Base-by-base conservation (phyloP, 2,329 filamentous ascomycete species). In the Trichoderma cornu-damae region DNA sequence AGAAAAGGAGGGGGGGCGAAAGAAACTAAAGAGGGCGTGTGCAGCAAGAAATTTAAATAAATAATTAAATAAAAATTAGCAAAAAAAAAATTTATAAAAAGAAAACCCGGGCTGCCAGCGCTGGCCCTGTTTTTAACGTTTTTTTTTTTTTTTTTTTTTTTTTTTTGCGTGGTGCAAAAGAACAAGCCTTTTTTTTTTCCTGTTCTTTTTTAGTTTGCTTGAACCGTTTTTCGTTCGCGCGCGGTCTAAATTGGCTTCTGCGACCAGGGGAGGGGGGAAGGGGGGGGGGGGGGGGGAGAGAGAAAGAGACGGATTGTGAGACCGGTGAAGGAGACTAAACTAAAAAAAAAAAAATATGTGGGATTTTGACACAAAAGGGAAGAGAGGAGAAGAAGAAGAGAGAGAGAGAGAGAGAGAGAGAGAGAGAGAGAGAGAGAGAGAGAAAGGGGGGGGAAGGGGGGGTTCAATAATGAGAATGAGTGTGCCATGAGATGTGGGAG, bases 1-100 rank as follows among this genome's bases (percentile, higher is more conserved):
- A 22, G 2, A 11, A 16, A 14, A 24, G 2, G 44, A 44, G 22
- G 12, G 16, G 5, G 14, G 24, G n/a, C n/a, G n/a, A n/a, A n/a
- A n/a, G n/a, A n/a, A 28, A 51, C 48, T 40, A 51, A 34, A 55
- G 16, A 44, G 51, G 51, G 51, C 51, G 51, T 55, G 51, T 55
- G 51, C 51, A 55, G 51, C 22, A 18, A 14, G n/a, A 37, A 44
- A 20, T n/a, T n/a, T n/a, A 20, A 12, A 16, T 11, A 18, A 43
- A 24, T 4, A 12, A 11, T 32, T 12, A 40, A 12, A 28, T 12
- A 22, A 22, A 24, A 6, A 16, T n/a, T n/a, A n/a, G n/a, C n/a
- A n/a, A n/a, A n/a, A n/a, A n/a, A n/a, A n/a, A n/a, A n/a, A n/a
- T n/a, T n/a, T n/a, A n/a, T n/a, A n/a, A n/a, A n/a, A n/a, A n/a